These are phyloP conservation scores for Poronia punctata DNA, from an alignment of 495 filamentous ascomycete species.

Conservation along the genomic window DNA sequence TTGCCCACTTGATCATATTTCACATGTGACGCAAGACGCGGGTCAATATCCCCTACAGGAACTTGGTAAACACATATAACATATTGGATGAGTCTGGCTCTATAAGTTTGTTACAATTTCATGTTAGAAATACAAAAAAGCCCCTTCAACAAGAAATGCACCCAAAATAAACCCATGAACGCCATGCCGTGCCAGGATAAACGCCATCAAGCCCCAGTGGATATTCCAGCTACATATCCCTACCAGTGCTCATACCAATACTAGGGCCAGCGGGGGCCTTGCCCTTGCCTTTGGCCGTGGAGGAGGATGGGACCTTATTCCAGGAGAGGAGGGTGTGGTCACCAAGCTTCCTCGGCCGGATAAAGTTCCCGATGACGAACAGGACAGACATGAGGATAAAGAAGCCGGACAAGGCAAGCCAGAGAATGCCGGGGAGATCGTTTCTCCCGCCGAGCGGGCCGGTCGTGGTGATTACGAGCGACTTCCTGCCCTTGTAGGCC, in stretches of 20 bases:
- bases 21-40: too few species aligned
- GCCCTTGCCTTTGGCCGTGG: slow-evolving; percentile 32
- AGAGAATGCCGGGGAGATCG: slow-evolving; percentile 93
- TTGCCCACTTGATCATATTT: too few species aligned
- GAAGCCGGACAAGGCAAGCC: slow-evolving; percentile 86
- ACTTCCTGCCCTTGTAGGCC: slow-evolving; percentile 86
- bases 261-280: slow-evolving; percentile 24
- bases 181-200: slow-evolving; percentile 6
- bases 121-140: too few species aligned
- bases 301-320: slow-evolving; percentile 78
- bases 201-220: slow-evolving; percentile 7
- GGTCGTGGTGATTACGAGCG: slow-evolving; percentile 84
- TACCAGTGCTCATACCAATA: slow-evolving; percentile 22
- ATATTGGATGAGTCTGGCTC: too few species aligned
- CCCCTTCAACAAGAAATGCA: slow-evolving; percentile 1
- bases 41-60: too few species aligned
- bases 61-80: too few species aligned
- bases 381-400: slow-evolving; percentile 81
- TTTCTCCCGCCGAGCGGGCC: slow-evolving; percentile 94
- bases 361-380: slow-evolving; percentile 83
- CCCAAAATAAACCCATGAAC: slow-evolving; percentile 4
- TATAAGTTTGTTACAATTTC: too few species aligned
- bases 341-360: slow-evolving; percentile 90
- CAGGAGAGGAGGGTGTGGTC: slow-evolving; percentile 96
- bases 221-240: slow-evolving; percentile 19